Percentiles rank a stretch among this genome's conserved stretches.
Evolutionary conservation across 176 grass and related monocot species (phyloP).

Genomic region (Hordeum marinum): DNA sequence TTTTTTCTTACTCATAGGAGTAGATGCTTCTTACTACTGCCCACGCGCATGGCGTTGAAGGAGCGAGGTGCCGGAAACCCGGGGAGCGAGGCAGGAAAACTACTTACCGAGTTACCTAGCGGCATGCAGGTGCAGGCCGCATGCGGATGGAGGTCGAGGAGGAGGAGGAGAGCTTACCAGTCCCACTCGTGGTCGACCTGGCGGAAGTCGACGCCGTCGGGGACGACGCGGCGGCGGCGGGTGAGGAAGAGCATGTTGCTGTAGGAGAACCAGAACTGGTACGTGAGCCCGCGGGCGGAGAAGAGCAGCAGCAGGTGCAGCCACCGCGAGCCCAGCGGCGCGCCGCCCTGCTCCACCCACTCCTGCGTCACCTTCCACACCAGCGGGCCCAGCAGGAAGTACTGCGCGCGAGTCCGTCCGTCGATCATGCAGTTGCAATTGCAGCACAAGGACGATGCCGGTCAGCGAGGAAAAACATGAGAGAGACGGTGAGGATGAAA

Average conservation of each 20-base stretch:
- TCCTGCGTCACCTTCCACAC: constrained; percentile 51
- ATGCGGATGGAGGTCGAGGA: background rate
- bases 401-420: constrained; percentile 35
- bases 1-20: too few relatives aligned
- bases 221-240: constrained; percentile 63
- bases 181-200: constrained; percentile 88
- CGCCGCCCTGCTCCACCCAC: constrained; percentile 32
- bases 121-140: background rate
- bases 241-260: constrained; percentile 88
- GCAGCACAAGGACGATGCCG: background rate
- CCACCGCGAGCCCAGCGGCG: constrained; percentile 40
- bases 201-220: constrained; percentile 63
- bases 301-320: constrained; percentile 60
- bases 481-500: background rate
- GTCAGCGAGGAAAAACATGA: background rate
- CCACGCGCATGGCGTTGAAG: background rate
- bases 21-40: background rate
- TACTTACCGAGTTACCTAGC: background rate
- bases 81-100: background rate
- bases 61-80: background rate
- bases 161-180: constrained; percentile 35
- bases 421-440: background rate
- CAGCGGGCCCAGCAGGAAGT: constrained; percentile 56
- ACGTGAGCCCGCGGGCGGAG: constrained; percentile 36
- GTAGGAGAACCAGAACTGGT: constrained; percentile 77